Conservation (phyloP, 305 asterid genomes). For the Rubia tinctorum region DNA sequence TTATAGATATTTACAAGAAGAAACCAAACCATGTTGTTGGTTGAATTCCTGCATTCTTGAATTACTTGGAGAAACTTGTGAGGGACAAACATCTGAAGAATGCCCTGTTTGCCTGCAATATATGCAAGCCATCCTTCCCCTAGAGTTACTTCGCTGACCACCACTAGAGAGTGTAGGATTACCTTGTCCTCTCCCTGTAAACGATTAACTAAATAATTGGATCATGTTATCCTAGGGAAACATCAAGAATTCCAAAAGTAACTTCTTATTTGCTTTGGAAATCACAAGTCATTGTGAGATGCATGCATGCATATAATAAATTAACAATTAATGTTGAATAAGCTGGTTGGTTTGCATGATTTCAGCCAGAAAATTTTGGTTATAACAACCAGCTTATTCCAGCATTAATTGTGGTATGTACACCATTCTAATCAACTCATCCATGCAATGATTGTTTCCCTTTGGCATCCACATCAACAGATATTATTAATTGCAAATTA, state of each 20-base stretch:
- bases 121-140: constrained; percentile 48
- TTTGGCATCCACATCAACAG: neutral
- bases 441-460: neutral
- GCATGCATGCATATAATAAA: neutral
- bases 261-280: neutral
- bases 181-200: constrained; percentile 76
- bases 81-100: constrained; percentile 45
- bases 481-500: neutral
- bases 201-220: constrained; percentile 12
- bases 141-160: constrained; percentile 52
- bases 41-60: constrained; percentile 41
- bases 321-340: neutral
- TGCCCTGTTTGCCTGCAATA: constrained; percentile 60
- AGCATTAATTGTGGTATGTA: neutral
- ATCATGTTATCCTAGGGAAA: neutral
- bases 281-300: neutral
- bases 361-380: neutral
- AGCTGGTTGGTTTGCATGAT: neutral
- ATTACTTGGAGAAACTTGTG: constrained; percentile 47
- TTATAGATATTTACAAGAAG: neutral
- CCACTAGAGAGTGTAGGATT: constrained; percentile 44
- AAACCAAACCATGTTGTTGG: constrained; percentile 50
- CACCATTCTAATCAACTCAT: neutral
- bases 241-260: neutral
- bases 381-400: neutral